Evolutionary conservation across 805 yeast genomes (phyloP).

Genomic region (Ogataea neopini): DNA sequence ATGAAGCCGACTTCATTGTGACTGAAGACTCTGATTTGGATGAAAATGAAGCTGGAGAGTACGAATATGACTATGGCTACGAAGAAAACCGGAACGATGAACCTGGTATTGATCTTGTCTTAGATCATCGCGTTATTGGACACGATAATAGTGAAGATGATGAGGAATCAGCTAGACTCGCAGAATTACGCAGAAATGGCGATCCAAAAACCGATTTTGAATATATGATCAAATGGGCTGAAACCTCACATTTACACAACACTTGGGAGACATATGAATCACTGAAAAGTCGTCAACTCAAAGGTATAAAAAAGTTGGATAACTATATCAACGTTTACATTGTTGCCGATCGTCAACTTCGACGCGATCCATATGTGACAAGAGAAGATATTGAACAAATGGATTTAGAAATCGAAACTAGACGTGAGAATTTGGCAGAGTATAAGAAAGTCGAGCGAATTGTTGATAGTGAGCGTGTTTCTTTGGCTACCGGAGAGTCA

Average conservation of each 20-base stretch:
- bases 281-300: conserved; percentile 45
- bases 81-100: conserved; percentile 21
- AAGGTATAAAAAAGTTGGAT: conserved; percentile 85
- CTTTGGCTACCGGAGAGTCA: conserved; percentile 59
- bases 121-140: conserved; percentile 53
- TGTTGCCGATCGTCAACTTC: conserved; percentile 68
- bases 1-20: conserved; percentile 53
- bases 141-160: conserved; percentile 34
- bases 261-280: conserved; percentile 80
- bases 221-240: conserved; percentile 80
- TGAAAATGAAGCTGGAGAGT: conserved; percentile 30
- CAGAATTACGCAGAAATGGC: conserved; percentile 25
- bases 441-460: conserved; percentile 87
- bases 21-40: conserved; percentile 32
- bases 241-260: conserved; percentile 87
- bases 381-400: conserved; percentile 90
- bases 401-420: conserved; percentile 87
- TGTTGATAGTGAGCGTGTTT: conserved; percentile 77
- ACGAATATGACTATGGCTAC: conserved; percentile 30
- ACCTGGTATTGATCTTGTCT: conserved; percentile 41
- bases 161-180: conserved; percentile 25
- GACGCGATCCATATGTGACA: conserved; percentile 79
- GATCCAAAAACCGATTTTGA: conserved; percentile 60
- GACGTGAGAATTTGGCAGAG: conserved; percentile 80
- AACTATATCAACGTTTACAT: conserved; percentile 84